Base-by-base conservation (phyloP, 805 yeast genomes). In the Hermanozyma aechmeae region DNA sequence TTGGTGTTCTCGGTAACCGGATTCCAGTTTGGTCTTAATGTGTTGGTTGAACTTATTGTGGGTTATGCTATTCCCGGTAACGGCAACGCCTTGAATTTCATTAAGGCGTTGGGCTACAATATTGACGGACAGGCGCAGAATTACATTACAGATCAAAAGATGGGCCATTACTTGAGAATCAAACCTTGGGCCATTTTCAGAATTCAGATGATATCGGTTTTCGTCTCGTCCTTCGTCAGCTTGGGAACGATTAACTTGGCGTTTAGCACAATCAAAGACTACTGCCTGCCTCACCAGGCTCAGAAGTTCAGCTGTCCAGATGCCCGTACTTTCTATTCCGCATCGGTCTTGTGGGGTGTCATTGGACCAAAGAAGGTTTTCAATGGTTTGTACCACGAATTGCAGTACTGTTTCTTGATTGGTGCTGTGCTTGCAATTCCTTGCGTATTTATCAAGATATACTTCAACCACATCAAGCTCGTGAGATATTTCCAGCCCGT, bases 71-170 rank as follows among this genome's bases (percentile, higher is more conserved):
- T 20, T 26, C 62, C 61, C 15, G 62, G 62, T 27, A 57, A 56
- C 31, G 53, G 55, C 20, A 34, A 45, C 29, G 61, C 62, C 11
- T 41, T 53, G 41, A 48, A 43, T 65, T 64, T 71, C 40, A 63
- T 74, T 56, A 76, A 75, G 50, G 68, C 76, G 7, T 67, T 65
- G 40, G 79, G 80, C 16, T 71, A 64, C 47, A 68, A 68, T 38
- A 62, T 73, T 22, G 69, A 68, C 52, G 65, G 66, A 27, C 79
- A 74, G 42, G 79, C 80, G 1, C 60, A 71, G 23, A 56, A 61
- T 30, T 74, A 64, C 44, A 56, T 71, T 18, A 56, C 63, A 6
- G 79, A 74, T 41, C 68, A 71, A 61, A 78, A 78, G 42, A 47
- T 73, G 46, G 82, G 73, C 2, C 83, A 78, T 35, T 79, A 79